Conservation (phyloP, 2,329 filamentous ascomycete species). For the Aspergillus sp. region DNA sequence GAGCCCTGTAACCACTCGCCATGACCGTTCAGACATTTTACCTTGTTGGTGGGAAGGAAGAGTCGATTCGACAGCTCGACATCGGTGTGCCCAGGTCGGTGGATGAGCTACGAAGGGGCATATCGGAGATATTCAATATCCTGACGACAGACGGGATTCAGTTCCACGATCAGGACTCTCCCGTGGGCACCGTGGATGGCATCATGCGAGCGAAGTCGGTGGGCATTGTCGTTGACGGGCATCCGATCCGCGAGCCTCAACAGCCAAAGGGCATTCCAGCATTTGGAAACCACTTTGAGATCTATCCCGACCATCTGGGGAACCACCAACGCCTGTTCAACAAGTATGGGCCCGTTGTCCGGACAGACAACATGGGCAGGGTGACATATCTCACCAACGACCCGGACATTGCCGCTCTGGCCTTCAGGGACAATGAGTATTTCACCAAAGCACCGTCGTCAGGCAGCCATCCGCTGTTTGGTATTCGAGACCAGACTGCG, state of each 20-base stretch:
- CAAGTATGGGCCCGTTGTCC: constrained; percentile 53
- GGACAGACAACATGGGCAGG: constrained; percentile 54
- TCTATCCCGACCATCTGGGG: constrained; percentile 59
- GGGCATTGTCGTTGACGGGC: constrained; percentile 28
- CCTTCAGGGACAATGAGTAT: no score
- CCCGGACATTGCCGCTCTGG: no score
- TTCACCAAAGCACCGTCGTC: no score
- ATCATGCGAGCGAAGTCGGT: neutral
- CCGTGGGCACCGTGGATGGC: neutral
- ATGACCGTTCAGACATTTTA: no score
- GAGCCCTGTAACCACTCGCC: no score
- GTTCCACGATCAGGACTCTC: no score
- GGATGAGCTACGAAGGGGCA: no score
- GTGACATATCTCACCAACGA: constrained; percentile 52
- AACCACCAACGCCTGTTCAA: constrained; percentile 58
- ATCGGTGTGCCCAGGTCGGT: no score
- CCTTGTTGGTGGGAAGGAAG: no score
- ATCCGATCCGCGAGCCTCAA: constrained; percentile 24
- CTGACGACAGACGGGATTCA: no score
- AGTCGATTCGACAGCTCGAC: no score
- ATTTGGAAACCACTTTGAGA: constrained; percentile 56
- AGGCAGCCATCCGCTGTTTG: constrained; percentile 27
- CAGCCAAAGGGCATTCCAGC: constrained; percentile 29
- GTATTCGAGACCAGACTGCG: constrained; percentile 27
- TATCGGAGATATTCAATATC: no score